phyloP scores from a whole-genome alignment of 2,329 filamentous ascomycete species.

The Sclerotinia borealis region DNA sequence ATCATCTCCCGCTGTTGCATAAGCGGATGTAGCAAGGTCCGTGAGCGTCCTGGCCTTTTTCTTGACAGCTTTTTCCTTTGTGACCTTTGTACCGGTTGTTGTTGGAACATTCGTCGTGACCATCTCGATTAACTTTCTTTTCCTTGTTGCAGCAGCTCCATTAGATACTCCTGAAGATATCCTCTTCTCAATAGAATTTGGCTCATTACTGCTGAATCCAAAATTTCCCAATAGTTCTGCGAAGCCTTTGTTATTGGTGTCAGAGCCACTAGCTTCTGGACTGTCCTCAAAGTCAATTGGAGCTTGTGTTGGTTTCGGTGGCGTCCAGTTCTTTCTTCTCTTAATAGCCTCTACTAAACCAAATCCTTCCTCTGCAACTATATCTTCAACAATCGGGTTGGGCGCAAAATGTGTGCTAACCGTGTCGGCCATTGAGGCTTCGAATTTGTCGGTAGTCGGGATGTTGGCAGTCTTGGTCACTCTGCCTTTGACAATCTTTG shows the following conservation, averaged over 20 bases:
- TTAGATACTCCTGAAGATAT: background rate
- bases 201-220: slow-evolving; percentile 32
- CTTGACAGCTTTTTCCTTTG: slow-evolving; percentile 34
- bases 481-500: slow-evolving; percentile 31
- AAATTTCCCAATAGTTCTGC: slow-evolving; percentile 36
- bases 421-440: slow-evolving; percentile 15
- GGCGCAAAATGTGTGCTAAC: slow-evolving; percentile 11
- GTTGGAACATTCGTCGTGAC: slow-evolving; percentile 34
- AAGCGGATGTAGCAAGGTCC: slow-evolving; percentile 67
- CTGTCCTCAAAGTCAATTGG: background rate
- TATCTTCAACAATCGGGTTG: background rate
- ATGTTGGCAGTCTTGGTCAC: slow-evolving; percentile 32
- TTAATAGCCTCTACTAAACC: slow-evolving; percentile 40
- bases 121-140: slow-evolving; percentile 51
- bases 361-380: slow-evolving; percentile 14
- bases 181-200: slow-evolving; percentile 13
- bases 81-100: background rate
- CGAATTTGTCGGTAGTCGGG: slow-evolving; percentile 16
- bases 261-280: background rate
- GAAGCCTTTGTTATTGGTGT: slow-evolving; percentile 27
- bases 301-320: slow-evolving; percentile 42
- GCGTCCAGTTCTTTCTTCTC: slow-evolving; percentile 63
- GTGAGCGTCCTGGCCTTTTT: slow-evolving; percentile 76
- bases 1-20: slow-evolving; percentile 37
- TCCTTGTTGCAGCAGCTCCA: slow-evolving; percentile 36